These are phyloP conservation scores for Dactylorhiza incarnata DNA, from an alignment of 106 monocot species.

Conservation along the genomic window DNA sequence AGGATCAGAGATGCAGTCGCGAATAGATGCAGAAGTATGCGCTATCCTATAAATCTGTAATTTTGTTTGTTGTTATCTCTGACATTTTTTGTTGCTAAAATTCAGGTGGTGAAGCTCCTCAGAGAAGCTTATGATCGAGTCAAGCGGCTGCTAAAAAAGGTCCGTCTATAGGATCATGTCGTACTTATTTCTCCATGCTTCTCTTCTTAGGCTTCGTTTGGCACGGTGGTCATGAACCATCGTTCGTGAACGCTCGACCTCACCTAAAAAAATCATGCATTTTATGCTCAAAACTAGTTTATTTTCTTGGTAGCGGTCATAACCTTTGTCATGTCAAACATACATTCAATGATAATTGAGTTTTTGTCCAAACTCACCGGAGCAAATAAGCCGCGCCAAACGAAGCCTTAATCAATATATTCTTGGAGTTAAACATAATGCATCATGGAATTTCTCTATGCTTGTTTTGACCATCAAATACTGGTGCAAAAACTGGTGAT, in stretches of 20 bases:
- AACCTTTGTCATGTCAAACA: too few species aligned
- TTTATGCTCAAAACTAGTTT: too few species aligned
- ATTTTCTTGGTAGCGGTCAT: too few species aligned
- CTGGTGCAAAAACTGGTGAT: not conserved
- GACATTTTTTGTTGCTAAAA: not conserved
- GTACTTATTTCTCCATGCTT: not conserved
- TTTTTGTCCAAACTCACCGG: too few species aligned
- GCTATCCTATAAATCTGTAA: not conserved
- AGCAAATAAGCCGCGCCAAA: too few species aligned
- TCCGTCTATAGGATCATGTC: conserved; percentile 17
- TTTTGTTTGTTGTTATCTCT: not conserved
- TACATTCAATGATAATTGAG: too few species aligned
- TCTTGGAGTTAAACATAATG: not conserved
- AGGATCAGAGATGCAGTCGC: conserved; percentile 91
- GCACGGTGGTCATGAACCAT: too few species aligned
- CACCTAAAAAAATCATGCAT: too few species aligned
- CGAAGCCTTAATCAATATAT: not conserved
- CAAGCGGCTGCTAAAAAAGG: conserved; percentile 72
- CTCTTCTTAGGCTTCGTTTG: too few species aligned
- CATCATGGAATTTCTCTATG: conserved; percentile 6
- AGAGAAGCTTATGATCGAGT: conserved; percentile 96
- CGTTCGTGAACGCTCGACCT: too few species aligned
- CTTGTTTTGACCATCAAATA: not conserved
- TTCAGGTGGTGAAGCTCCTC: conserved; percentile 84
- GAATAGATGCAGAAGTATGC: conserved; percentile 95